Conservation (phyloP, 257 asterid genomes). For the Solanum appendiculatum region DNA sequence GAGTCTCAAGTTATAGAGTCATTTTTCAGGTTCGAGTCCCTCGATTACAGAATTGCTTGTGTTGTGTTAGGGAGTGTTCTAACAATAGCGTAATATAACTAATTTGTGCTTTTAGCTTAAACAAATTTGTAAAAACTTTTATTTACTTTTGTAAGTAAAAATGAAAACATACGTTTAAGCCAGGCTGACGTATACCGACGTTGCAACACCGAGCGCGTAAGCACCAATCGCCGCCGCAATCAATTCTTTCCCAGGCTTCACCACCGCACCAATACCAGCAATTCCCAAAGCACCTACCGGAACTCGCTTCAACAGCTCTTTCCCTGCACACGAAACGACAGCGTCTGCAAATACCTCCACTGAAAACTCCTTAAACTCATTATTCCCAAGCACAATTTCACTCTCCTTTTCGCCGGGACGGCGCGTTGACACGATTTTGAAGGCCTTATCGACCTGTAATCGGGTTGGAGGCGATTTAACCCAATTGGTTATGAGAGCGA, state of each 20-base stretch:
- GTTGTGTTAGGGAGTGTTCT: no score
- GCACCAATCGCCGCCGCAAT: conserved; percentile 65
- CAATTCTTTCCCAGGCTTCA: conserved; percentile 42
- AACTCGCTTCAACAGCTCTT: conserved; percentile 38
- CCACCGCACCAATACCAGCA: conserved; percentile 50
- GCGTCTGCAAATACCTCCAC: conserved; percentile 41
- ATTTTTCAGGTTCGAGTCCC: no score
- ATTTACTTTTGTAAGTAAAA: neutral
- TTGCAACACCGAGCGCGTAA: conserved; percentile 60
- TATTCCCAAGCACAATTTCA: conserved; percentile 22
- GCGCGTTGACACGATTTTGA: conserved; percentile 14
- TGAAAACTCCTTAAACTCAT: conserved; percentile 48
- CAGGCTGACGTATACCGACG: conserved; percentile 35
- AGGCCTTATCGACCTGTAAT: conserved; percentile 50
- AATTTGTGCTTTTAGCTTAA: neutral
- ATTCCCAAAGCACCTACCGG: conserved; percentile 69
- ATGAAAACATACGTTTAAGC: neutral
- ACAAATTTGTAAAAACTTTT: neutral
- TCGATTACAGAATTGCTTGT: no score
- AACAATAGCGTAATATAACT: neutral
- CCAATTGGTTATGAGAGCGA: conserved; percentile 58
- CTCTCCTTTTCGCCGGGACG: conserved; percentile 19
- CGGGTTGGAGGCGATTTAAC: conserved; percentile 50
- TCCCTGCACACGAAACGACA: conserved; percentile 33
- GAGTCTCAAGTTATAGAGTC: no score